A percentile compares a stretch with the other conserved stretches of the same genome.
phyloP scores from a whole-genome alignment of 441 rosid genomes.

The Corymbia citriodora region DNA sequence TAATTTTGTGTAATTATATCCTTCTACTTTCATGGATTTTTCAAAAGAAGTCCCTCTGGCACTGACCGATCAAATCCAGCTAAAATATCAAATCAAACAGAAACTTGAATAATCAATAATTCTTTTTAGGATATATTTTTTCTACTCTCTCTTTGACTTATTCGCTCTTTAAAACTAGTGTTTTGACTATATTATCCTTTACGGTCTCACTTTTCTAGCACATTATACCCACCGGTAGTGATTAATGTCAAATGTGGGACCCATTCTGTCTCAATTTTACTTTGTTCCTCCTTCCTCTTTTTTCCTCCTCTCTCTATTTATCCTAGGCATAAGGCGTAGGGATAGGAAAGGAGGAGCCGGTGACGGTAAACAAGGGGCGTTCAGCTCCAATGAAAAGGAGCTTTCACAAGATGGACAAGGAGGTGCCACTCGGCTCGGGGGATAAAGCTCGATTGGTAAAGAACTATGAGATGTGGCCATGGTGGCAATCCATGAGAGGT shows the following conservation, averaged over 20 bases:
- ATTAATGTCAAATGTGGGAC: background rate
- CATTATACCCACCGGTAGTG: too few species aligned
- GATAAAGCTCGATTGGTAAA: too few species aligned
- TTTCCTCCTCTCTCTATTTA: too few species aligned
- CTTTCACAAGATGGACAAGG: too few species aligned
- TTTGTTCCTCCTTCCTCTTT: background rate
- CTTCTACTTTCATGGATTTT: background rate
- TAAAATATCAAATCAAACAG: background rate
- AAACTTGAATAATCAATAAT: background rate
- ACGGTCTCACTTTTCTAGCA: too few species aligned
- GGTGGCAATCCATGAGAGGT: too few species aligned
- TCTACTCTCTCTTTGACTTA: background rate
- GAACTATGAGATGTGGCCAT: too few species aligned
- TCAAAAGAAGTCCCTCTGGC: background rate
- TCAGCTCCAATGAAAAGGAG: background rate
- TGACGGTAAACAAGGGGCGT: background rate
- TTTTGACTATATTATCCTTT: too few species aligned
- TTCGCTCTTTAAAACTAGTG: too few species aligned
- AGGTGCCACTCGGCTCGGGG: too few species aligned
- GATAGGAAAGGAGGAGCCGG: background rate
- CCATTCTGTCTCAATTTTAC: background rate
- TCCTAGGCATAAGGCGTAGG: background rate
- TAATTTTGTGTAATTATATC: background rate
- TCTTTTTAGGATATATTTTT: background rate
- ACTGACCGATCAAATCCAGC: background rate